Base-by-base conservation (phyloP, 306 rosid genomes). In the Dalbergia oliveri region DNA sequence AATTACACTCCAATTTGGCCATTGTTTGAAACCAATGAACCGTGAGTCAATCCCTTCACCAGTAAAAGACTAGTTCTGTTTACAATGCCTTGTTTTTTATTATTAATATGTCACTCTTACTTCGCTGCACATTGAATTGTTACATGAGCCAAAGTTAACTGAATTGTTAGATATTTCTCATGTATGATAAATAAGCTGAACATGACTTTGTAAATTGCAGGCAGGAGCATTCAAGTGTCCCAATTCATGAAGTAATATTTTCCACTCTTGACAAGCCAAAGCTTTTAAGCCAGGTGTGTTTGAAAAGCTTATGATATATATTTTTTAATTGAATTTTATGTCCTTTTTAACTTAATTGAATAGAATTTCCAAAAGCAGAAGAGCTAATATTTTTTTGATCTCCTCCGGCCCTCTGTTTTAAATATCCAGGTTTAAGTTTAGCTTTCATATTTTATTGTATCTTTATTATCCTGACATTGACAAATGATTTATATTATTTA, bases 241-340 rank as follows among this genome's bases (percentile, higher is more conserved):
- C 88, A 2, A 82, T 89, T 62, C 97, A 96, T 75, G 99, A 96
- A 93, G 91, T 96, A 66, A 90, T 96, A 86, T 96, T 96, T 90
- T 93, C 97, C 70, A 85, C 97, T 8, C 70, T 90, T 75, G 99
- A 96, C 90, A 96, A 88, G 88, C 98, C 99, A 59, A 96, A 96
- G 92, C 94, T 93, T 82, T 94, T 96, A 77, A 96, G 99, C 90
- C 99, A 96, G 99, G 99, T 93, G 77, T 64, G 79, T 65, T 70
- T 50, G 66, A 69, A 75, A 66, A 56, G 11, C 45, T 9, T 73
- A 60, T 31, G 61, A 66, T 71, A 44, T 44, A 26, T 26, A 26
- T 39, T 82, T n/a, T 71, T 56, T 50, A 44, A 34, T 73, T 74
- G 21, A 61, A 59, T 21, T 71, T 66, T 53, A 15, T 49, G 69